Percentiles rank a stretch among this genome's conserved stretches.
These are phyloP conservation scores for Kwoniella botswanensis DNA, from an alignment of 768 basidiomycete species.

Conservation along the genomic window DNA sequence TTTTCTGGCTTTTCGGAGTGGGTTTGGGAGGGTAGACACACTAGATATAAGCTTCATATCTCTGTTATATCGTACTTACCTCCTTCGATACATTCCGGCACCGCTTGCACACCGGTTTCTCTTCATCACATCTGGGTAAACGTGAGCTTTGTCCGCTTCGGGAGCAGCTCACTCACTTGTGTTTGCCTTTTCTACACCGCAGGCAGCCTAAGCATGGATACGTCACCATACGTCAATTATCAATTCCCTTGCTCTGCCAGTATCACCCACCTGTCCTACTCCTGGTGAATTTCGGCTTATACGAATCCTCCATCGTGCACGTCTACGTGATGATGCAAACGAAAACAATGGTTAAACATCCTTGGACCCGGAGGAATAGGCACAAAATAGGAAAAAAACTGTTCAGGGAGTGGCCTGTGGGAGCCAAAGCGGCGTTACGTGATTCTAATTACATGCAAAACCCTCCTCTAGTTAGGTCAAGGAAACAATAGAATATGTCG, in stretches of 20 bases:
- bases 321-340: not conserved
- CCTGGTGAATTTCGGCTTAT: constrained; percentile 15
- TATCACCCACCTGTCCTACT: constrained; percentile 12
- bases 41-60: not conserved
- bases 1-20: constrained; percentile 2
- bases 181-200: constrained; percentile 14
- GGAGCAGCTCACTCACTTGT: constrained; percentile 5
- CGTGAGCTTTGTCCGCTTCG: not conserved
- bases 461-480: not conserved
- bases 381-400: not conserved
- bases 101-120: constrained; percentile 10
- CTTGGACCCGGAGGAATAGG: not conserved
- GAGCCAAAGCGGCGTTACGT: not conserved
- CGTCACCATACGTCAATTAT: no score
- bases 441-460: not conserved
- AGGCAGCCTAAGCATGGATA: constrained; percentile 8
- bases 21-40: constrained; percentile 12
- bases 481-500: not conserved
- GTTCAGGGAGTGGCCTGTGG: not conserved
- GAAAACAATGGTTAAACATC: not conserved
- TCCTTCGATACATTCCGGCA: constrained; percentile 6
- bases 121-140: constrained; percentile 13
- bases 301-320: not conserved
- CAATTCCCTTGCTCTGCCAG: not conserved
- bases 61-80: not conserved